Evolutionary conservation across 2,329 filamentous ascomycete genomes (phyloP).

Genomic region (Claviceps sp.): DNA sequence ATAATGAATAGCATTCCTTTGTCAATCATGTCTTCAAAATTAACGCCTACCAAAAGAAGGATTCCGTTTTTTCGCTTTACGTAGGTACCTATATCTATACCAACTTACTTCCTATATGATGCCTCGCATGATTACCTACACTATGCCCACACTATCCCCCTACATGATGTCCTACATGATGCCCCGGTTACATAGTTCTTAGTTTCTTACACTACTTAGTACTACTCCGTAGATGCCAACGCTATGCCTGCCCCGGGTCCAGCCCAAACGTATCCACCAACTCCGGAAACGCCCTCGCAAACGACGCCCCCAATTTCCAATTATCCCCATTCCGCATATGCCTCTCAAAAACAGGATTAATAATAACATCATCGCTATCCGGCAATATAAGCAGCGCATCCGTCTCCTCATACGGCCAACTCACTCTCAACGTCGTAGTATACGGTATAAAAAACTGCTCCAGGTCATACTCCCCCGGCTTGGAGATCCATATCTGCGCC

Average conservation of each 20-base stretch:
- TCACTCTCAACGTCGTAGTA: conserved; percentile 60
- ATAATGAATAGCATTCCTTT: too few relatives aligned
- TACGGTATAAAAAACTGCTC: conserved; percentile 76
- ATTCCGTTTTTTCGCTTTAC: too few relatives aligned
- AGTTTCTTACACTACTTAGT: background rate
- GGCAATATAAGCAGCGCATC: conserved; percentile 52
- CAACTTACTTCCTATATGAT: too few relatives aligned
- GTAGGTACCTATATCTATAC: too few relatives aligned
- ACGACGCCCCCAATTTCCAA: conserved; percentile 64
- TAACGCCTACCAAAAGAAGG: too few relatives aligned
- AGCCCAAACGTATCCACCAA: conserved; percentile 19
- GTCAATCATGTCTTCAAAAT: too few relatives aligned
- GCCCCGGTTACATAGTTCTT: background rate
- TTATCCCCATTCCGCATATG: conserved; percentile 65
- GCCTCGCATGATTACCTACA: too few relatives aligned
- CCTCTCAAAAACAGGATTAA: conserved; percentile 77
- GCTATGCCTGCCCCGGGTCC: conserved; percentile 1
- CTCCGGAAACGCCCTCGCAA: conserved; percentile 50
- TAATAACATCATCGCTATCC: conserved; percentile 51
- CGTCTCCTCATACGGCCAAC: conserved; percentile 70
- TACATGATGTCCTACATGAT: background rate
- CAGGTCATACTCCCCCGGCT: conserved; percentile 44
- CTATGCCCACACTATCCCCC: too few relatives aligned
- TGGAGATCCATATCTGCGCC: conserved; percentile 35
- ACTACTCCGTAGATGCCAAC: too few relatives aligned